Evolutionary conservation across 768 basidiomycete species (phyloP).

Genomic region (Tricholoma furcatifolium): DNA sequence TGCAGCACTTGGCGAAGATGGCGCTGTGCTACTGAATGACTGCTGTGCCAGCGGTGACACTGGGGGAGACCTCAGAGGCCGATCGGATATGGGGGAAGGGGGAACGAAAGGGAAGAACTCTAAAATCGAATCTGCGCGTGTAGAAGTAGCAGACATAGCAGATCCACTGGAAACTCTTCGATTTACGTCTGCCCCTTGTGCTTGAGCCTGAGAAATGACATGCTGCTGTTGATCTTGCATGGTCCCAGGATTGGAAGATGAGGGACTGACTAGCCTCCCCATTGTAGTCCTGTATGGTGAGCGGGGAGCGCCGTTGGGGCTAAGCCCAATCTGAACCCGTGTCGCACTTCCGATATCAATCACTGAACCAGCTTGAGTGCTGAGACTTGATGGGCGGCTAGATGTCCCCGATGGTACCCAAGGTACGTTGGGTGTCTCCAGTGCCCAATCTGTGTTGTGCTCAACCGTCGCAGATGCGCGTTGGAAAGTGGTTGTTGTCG

Average conservation of each 20-base stretch:
- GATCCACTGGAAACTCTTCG: constrained; percentile 65
- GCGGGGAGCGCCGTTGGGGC: constrained; percentile 36
- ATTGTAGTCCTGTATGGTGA: constrained; percentile 60
- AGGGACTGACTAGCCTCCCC: constrained; percentile 57
- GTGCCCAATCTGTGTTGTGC: constrained; percentile 34
- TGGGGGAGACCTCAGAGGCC: constrained; percentile 72
- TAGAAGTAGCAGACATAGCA: constrained; percentile 64
- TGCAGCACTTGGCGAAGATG: constrained; percentile 51
- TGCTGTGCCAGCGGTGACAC: constrained; percentile 71
- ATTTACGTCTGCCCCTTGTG: constrained; percentile 45
- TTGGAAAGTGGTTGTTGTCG: constrained; percentile 40
- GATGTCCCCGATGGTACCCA: constrained; percentile 37
- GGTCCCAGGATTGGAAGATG: constrained; percentile 28
- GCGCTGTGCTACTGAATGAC: constrained; percentile 42
- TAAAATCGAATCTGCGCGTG: constrained; percentile 79
- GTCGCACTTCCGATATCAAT: constrained; percentile 64
- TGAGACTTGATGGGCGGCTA: constrained; percentile 60
- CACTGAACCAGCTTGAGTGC: constrained; percentile 59
- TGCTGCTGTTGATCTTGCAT: constrained; percentile 69
- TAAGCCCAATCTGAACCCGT: constrained; percentile 62
- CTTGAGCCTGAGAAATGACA: constrained; percentile 61
- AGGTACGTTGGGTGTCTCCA: constrained; percentile 38
- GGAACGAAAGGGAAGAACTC: constrained; percentile 90
- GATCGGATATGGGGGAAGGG: constrained; percentile 84
- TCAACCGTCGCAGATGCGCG: constrained; percentile 24